Base-by-base conservation (phyloP, 2,329 filamentous ascomycete species). In the Alternaria burnsii region DNA sequence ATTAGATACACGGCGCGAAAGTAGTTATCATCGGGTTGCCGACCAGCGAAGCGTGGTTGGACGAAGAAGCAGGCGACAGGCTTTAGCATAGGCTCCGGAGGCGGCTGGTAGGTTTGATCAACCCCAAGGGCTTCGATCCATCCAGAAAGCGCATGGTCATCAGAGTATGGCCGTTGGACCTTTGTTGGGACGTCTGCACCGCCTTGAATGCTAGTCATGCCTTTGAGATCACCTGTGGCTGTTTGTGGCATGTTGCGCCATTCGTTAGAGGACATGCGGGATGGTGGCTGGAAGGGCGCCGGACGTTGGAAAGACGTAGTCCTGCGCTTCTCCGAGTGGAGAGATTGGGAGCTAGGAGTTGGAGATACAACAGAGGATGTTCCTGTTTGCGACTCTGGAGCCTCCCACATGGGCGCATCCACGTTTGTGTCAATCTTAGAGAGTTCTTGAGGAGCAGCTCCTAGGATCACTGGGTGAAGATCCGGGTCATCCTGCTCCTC, bases 91-190 rank as follows among this genome's bases (percentile, higher is more conserved):
- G 86, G 87, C 71, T 96, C 92, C 1, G 85, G 81, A 0, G 94
- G 94, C 44, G 95, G 90, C 59, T 90, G 88, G 75, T 98, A 99
- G 2, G 86, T 86, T 16, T 89, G 83, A 75, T 98, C 95, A n/a
- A 98, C 92, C 32, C 93, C 95, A 8, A 97, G 81, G 1, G 93
- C 93, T 75, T 97, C 93, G 64, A 98, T 95, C 89, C 91, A 97
- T 6, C 91, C 91, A 61, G 88, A 90, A 28, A 93, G 82, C 24
- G 86, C 87, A 10, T 89, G 89, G 36, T 87, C 82, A 22, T 88
- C 86, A 54, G 89, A 87, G 0, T 83, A 84, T 67, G 85, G 78
- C 68, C 83, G 83, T 44, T 82, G 79, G n/a, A 87, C 76, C 65
- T 84, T 91, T 76, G 77, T 88, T 74, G 69, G 78, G 38, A 83